Conservation (phyloP, 2,329 filamentous ascomycete genomes). For the Ophiostoma piceae region DNA sequence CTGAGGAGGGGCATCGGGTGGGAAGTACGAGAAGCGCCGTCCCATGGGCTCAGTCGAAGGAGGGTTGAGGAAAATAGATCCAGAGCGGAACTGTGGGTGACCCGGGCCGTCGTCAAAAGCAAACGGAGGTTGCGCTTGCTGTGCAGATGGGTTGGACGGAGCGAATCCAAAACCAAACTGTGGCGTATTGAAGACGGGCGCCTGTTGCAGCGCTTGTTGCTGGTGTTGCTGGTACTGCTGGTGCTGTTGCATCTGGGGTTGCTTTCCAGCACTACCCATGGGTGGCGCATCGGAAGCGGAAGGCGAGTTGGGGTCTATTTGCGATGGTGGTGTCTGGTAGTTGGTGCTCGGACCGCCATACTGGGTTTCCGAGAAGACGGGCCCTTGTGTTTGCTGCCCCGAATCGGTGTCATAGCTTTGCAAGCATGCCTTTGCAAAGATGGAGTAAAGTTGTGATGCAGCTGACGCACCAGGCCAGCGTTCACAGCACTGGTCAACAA, state of each 20-base stretch:
- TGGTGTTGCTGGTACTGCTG: slow-evolving; percentile 31
- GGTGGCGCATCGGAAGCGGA: slow-evolving; percentile 39
- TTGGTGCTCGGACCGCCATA: slow-evolving; percentile 31
- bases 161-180: slow-evolving; percentile 57
- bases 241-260: slow-evolving; percentile 26
- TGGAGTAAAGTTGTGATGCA: slow-evolving; percentile 79
- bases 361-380: slow-evolving; percentile 26
- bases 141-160: slow-evolving; percentile 46
- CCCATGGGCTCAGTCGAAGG: slow-evolving; percentile 49
- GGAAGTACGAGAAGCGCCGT: slow-evolving; percentile 59
- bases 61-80: slow-evolving; percentile 61
- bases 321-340: slow-evolving; percentile 44
- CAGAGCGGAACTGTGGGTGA: slow-evolving; percentile 55
- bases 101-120: slow-evolving; percentile 32
- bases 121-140: slow-evolving; percentile 15
- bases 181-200: slow-evolving; percentile 43
- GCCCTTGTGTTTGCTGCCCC: slow-evolving; percentile 33
- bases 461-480: slow-evolving; percentile 88
- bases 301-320: slow-evolving; percentile 47
- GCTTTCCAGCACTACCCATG: slow-evolving; percentile 24
- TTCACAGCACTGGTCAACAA: slow-evolving; percentile 73
- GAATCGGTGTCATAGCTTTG: slow-evolving; percentile 72
- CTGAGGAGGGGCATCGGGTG: slow-evolving; percentile 42
- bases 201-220: slow-evolving; percentile 34
- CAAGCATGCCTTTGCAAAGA: slow-evolving; percentile 77